Evolutionary conservation across 1,284 basidiomycete species (phyloP), one percentile per base, ranked within the genome.

Genomic region (Apiotrichum porosum): DNA sequence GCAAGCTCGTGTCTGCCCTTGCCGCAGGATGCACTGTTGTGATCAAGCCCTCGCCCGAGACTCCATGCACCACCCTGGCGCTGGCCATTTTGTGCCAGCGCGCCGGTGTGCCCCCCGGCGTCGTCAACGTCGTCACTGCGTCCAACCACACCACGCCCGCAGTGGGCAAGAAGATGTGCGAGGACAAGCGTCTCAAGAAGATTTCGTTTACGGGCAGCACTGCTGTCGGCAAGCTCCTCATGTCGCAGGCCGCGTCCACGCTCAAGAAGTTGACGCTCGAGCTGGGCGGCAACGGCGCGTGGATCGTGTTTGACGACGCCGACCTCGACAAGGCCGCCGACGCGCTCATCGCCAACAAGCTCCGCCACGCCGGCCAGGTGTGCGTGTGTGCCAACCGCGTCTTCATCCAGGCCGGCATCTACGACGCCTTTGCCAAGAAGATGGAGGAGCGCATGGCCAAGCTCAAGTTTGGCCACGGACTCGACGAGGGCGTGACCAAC

Each of bases 161-260:
- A 5, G 51, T 56, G 40, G 61, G 61, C 42, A 52, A 61, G 42
- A 55, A 54, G 47, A 35, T 63, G 37, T 63, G 61, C 43, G 56
- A 57, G 18, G 56, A 56, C 44, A 60, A 60, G 54, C 53, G 53
- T 14, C 52, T 63, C 48, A 63, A 63, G 47, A 97, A 95, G 74
- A 79, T 97, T 30, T 85, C 86, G 12, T 97, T 97, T 71, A 97
- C 93, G 1, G 56, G 88, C 6, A 88, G 85, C 22, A 95, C 91
- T 0, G 74, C 80, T 4, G 39, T 62, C n/a, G 54, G 57, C 47
- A 57, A 57, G 51, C 57, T 54, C 9, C 45, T 58, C 39, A 46
- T 45, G 36, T 18, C 43, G 10, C 53, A 54, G 39, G 49, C 44
- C 18, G 49, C 53, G 33, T 6, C 28, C 4, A 37, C 88, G 38